Base-by-base conservation (phyloP, 106 monocot species). In the Phalaenopsis equestris region DNA sequence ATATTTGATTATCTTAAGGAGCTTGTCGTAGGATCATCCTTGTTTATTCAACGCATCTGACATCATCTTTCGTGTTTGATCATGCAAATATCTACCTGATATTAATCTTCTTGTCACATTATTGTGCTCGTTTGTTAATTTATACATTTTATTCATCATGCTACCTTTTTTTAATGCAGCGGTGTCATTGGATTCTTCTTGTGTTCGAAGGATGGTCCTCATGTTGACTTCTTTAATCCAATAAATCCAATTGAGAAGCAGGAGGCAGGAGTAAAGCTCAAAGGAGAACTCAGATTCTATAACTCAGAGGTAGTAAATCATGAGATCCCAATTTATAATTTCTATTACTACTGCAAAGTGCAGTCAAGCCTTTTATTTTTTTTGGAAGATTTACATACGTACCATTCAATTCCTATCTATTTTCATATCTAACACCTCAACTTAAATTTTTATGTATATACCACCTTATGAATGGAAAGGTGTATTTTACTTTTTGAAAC, bases 101-200 rank as follows among this genome's bases (percentile, higher is more conserved):
- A 61, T 21, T 61, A 12, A 61, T 61, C 1, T 61, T 21, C 21
- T 61, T 6, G 18, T 61, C 61, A n/a, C 61, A 18, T 61, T 61
- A n/a, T 61, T 61, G 18, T 4, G 52, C 1, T 10, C 3, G 6
- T 61, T 21, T 61, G 19, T 61, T 61, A 61, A 61, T 21, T 61
- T 61, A 61, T 61, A 23, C 61, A n/a, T 61, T 61, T 61, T 61
- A 70, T 38, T 37, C 68, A 68, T 68, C 38, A 12, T 6, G 36
- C 10, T 61, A 36, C 38, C 12, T 43, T 1, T 74, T 74, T 47
- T 76, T 4, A 76, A 18, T 89, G 83, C 85, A 95, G 94, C 83
- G 94, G 94, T 67, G 84, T 80, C 6, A 95, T 95, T 86, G 94
- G 94, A 52, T 95, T 95, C 87, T 80, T 95, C 78, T 86, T 95